Conservation (phyloP, 73 alveolate genomes). For the Paramecium bursaria region DNA sequence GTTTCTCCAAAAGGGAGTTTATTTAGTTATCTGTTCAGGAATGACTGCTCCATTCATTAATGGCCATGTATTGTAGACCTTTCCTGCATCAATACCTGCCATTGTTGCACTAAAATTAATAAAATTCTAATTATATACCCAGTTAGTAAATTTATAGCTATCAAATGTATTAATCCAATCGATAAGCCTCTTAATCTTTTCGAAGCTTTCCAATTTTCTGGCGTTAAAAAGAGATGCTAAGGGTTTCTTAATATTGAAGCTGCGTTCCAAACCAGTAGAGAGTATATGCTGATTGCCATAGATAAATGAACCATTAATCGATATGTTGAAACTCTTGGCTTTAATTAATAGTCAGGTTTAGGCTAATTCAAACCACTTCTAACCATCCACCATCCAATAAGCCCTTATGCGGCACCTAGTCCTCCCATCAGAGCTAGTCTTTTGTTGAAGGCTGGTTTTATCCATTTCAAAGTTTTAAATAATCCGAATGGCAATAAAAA, state of each 20-base stretch:
- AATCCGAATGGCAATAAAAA: slow-evolving; percentile 77
- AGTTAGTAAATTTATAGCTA: slow-evolving; percentile 72
- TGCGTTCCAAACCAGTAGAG: slow-evolving; percentile 78
- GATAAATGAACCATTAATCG: slow-evolving; percentile 84
- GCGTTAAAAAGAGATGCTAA: slow-evolving; percentile 75
- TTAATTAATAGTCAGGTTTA: slow-evolving; percentile 76
- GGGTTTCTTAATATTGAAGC: slow-evolving; percentile 82
- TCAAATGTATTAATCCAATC: slow-evolving; percentile 69
- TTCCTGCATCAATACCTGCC: slow-evolving; percentile 92
- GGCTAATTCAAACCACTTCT: slow-evolving; percentile 83
- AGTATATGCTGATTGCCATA: slow-evolving; percentile 77
- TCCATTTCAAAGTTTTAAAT: slow-evolving; percentile 68
- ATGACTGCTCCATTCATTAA: slow-evolving; percentile 75
- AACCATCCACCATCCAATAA: slow-evolving; percentile 96
- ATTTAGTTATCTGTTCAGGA: slow-evolving; percentile 72
- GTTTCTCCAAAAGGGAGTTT: slow-evolving; percentile 79
- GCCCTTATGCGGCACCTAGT: slow-evolving; percentile 84
- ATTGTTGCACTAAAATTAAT: slow-evolving; percentile 69
- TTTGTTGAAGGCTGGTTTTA: slow-evolving; percentile 69
- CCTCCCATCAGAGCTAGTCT: slow-evolving; percentile 71
- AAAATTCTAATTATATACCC: slow-evolving; percentile 67
- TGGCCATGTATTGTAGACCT: slow-evolving; percentile 87
- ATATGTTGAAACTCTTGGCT: slow-evolving; percentile 88
- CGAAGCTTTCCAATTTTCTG: slow-evolving; percentile 68
- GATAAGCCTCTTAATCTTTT: slow-evolving; percentile 73